Percentiles rank a stretch among this genome's conserved stretches.
phyloP scores from a whole-genome alignment of 768 basidiomycete species.

The Suillus weaverae region DNA sequence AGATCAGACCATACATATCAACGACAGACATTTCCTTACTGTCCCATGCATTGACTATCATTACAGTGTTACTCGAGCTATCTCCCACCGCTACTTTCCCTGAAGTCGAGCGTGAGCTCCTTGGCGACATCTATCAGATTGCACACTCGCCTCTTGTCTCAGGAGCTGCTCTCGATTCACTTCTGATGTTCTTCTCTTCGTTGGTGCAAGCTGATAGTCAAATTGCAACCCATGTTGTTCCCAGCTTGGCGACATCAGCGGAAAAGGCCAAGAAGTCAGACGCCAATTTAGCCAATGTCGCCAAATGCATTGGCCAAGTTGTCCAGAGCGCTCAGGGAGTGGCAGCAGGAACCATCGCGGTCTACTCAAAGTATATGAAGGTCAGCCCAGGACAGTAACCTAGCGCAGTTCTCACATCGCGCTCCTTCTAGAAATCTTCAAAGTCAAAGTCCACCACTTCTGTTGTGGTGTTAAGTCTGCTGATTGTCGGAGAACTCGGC shows the following conservation, averaged over 20 bases:
- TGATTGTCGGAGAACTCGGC: constrained; percentile 92
- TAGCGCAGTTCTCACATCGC: constrained; percentile 8
- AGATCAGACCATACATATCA: constrained; percentile 74
- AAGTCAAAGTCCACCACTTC: constrained; percentile 70
- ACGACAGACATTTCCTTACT: constrained; percentile 77
- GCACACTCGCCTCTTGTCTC: constrained; percentile 80
- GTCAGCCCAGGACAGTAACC: constrained; percentile 35
- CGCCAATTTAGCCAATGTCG: constrained; percentile 65
- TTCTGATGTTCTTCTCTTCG: constrained; percentile 79
- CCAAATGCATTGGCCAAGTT: constrained; percentile 82
- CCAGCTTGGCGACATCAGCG: constrained; percentile 63
- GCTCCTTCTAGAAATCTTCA: constrained; percentile 42
- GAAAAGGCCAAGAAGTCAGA: constrained; percentile 65
- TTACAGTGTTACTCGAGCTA: constrained; percentile 68
- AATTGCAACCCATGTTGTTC: constrained; percentile 80
- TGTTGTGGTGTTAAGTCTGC: constrained; percentile 76
- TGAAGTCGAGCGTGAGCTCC: constrained; percentile 69
- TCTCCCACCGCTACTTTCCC: constrained; percentile 71
- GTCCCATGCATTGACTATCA: constrained; percentile 64
- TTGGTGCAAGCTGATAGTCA: constrained; percentile 82
- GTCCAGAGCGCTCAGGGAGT: constrained; percentile 69
- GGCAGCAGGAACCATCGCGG: constrained; percentile 80
- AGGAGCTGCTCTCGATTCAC: constrained; percentile 74
- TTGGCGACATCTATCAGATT: constrained; percentile 64
- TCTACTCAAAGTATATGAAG: constrained; percentile 81